Conservation (phyloP, 495 filamentous ascomycete species). For the Aspergillus avenaceus region DNA sequence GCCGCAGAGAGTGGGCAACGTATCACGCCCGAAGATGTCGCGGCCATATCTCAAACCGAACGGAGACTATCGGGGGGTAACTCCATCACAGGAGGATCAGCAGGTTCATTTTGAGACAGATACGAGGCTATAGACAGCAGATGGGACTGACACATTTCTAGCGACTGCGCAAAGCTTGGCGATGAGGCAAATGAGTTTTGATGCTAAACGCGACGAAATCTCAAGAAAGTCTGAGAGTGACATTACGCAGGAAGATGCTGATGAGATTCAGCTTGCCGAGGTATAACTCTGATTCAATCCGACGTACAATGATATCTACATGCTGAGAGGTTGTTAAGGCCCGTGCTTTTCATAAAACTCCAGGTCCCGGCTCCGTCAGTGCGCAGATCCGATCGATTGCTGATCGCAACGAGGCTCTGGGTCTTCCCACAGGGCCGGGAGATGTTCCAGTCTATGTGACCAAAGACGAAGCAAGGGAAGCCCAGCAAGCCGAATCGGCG, state of each 20-base stretch:
- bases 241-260: slow-evolving; percentile 32
- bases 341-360: slow-evolving; percentile 32
- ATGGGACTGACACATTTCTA: background rate
- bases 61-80: slow-evolving; percentile 38
- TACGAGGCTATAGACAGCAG: background rate
- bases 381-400: slow-evolving; percentile 34
- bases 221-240: slow-evolving; percentile 28
- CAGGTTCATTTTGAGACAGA: slow-evolving; percentile 37
- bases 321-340: slow-evolving; percentile 11
- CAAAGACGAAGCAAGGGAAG: slow-evolving; percentile 32
- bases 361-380: slow-evolving; percentile 26
- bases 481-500: slow-evolving; percentile 28
- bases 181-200: slow-evolving; percentile 36
- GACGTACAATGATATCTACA: background rate
- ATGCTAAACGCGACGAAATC: slow-evolving; percentile 30
- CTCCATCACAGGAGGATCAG: slow-evolving; percentile 54
- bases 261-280: slow-evolving; percentile 18
- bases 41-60: slow-evolving; percentile 32
- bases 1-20: slow-evolving; percentile 31
- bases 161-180: slow-evolving; percentile 10
- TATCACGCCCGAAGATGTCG: slow-evolving; percentile 31
- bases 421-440: slow-evolving; percentile 18
- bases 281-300: background rate
- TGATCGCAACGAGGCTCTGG: slow-evolving; percentile 30
- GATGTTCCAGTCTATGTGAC: slow-evolving; percentile 26